Evolutionary conservation across 208 protist genomes (phyloP).

Genomic region (Phytomonas francai): DNA sequence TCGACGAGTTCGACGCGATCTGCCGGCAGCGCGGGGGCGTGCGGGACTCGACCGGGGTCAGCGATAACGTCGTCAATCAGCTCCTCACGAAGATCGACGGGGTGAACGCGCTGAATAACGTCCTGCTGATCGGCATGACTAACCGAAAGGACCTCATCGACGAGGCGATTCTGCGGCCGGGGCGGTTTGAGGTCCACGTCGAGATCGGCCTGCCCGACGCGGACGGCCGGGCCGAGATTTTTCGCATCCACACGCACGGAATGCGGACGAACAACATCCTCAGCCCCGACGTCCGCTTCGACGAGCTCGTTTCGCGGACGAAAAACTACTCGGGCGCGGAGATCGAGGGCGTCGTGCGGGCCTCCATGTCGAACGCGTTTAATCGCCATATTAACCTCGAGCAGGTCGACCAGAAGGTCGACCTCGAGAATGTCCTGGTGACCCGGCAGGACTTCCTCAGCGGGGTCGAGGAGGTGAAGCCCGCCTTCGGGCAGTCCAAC

Average conservation of each 20-base stretch:
- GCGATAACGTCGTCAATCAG: slow-evolving; percentile 99
- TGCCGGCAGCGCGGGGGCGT: slow-evolving; percentile 94
- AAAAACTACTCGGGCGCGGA: slow-evolving; percentile 99
- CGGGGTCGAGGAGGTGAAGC: slow-evolving; percentile 88
- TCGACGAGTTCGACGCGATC: slow-evolving; percentile 99
- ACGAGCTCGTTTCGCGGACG: slow-evolving; percentile 88
- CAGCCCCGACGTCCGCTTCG: slow-evolving; percentile 88
- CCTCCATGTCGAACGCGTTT: slow-evolving; percentile 85
- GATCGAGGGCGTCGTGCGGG: slow-evolving; percentile 88
- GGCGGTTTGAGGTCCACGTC: slow-evolving; percentile 98
- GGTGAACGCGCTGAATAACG: slow-evolving; percentile 98
- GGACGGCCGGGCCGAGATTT: slow-evolving; percentile 96
- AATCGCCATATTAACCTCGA: slow-evolving; percentile 87
- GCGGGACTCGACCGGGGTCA: slow-evolving; percentile 93
- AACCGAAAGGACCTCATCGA: slow-evolving; percentile 99
- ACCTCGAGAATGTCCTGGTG: slow-evolving; percentile 54
- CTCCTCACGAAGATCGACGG: slow-evolving; percentile 99
- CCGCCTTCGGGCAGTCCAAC: slow-evolving; percentile 95
- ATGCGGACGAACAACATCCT: slow-evolving; percentile 92
- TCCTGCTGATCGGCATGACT: slow-evolving; percentile 99
- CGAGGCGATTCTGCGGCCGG: slow-evolving; percentile 98
- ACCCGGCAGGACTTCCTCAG: slow-evolving; percentile 62
- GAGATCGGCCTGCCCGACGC: slow-evolving; percentile 98
- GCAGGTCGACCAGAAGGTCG: slow-evolving; percentile 48
- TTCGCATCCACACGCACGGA: slow-evolving; percentile 97